A percentile compares a stretch with the other conserved stretches of the same genome.
phyloP scores from a whole-genome alignment of 495 filamentous ascomycete species.

The Lophiotrema nucula region DNA sequence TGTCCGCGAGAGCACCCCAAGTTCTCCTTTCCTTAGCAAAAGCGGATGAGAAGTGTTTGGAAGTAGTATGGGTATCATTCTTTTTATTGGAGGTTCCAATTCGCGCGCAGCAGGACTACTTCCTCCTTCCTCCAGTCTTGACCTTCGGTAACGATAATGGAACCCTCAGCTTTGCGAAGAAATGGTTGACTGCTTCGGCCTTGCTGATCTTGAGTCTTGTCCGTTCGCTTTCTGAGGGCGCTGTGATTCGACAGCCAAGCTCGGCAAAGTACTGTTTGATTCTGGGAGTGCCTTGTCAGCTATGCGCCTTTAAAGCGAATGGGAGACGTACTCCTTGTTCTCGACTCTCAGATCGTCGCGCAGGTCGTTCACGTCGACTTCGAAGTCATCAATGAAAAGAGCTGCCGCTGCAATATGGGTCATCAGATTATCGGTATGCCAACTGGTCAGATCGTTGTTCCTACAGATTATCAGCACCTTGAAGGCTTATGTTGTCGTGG shows the following conservation, averaged over 20 bases:
- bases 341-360: conserved; percentile 77
- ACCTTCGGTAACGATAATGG: conserved; percentile 79
- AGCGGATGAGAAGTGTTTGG: too few species aligned
- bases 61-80: too few species aligned
- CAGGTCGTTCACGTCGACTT: conserved; percentile 72
- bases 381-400: conserved; percentile 69
- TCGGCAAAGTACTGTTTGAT: conserved; percentile 72
- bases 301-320: too few species aligned
- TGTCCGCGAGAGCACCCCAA: too few species aligned
- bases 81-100: too few species aligned
- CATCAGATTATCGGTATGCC: conserved; percentile 45
- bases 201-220: conserved; percentile 52
- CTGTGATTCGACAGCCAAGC: conserved; percentile 67
- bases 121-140: background rate
- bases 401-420: conserved; percentile 48
- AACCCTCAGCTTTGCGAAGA: conserved; percentile 67
- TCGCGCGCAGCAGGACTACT: too few species aligned
- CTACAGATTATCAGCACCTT: conserved; percentile 2
- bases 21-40: too few species aligned
- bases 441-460: conserved; percentile 39
- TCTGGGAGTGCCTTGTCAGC: conserved; percentile 32
- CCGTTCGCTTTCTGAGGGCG: conserved; percentile 51
- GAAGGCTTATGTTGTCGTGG: conserved; percentile 63
- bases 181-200: conserved; percentile 58
- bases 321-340: conserved; percentile 49